Conservation (phyloP, 352 stramenopile species). For the Phytophthora boehmeriae region DNA sequence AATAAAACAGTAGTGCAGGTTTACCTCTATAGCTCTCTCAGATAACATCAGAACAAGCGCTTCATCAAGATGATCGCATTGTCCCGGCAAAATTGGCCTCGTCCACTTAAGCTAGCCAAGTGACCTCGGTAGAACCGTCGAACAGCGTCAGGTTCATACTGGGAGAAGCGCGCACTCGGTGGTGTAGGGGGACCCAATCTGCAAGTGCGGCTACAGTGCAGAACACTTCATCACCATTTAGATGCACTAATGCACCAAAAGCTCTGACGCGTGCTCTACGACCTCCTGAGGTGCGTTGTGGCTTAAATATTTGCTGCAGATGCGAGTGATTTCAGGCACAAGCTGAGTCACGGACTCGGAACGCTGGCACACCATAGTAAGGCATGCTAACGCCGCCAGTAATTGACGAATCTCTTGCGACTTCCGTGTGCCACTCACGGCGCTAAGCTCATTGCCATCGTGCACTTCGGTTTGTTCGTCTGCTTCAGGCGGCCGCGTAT, state of each 20-base stretch:
- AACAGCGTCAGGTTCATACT: constrained; percentile 34
- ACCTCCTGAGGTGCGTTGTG: constrained; percentile 37
- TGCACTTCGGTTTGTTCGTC: background rate
- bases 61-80: constrained; percentile 41
- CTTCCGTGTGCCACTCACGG: constrained; percentile 37
- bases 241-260: constrained; percentile 48
- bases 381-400: constrained; percentile 59
- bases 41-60: constrained; percentile 30
- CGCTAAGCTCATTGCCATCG: constrained; percentile 18
- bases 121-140: constrained; percentile 41
- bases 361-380: constrained; percentile 52
- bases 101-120: constrained; percentile 20
- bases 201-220: constrained; percentile 52
- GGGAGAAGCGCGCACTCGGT: constrained; percentile 47
- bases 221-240: constrained; percentile 84
- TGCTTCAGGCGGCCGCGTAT: constrained; percentile 1
- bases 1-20: constrained; percentile 32
- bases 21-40: constrained; percentile 10
- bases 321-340: constrained; percentile 58
- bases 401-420: constrained; percentile 66
- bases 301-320: constrained; percentile 57
- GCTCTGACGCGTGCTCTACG: constrained; percentile 37
- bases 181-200: constrained; percentile 58
- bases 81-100: constrained; percentile 24
- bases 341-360: constrained; percentile 55